These are phyloP conservation scores for Massariosphaeria phaeospora DNA, from an alignment of 495 filamentous ascomycete genomes.

Conservation along the genomic window DNA sequence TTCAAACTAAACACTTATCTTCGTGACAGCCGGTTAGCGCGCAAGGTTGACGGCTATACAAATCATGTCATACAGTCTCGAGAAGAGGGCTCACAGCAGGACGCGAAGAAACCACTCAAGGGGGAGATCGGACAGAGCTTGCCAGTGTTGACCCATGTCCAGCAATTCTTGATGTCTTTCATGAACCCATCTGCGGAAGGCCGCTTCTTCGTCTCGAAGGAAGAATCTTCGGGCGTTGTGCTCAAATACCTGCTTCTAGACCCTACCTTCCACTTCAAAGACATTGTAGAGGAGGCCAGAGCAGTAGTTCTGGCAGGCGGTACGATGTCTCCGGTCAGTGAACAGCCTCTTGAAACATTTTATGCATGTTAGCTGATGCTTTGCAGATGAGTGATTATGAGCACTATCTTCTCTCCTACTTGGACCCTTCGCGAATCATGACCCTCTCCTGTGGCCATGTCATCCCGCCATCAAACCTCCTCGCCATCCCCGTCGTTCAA, in stretches of 20 bases:
- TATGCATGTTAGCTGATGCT: conserved; percentile 9
- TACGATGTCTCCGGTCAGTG: conserved; percentile 81
- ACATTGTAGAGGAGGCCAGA: conserved; percentile 78
- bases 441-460: conserved; percentile 94
- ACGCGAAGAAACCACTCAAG: conserved; percentile 24
- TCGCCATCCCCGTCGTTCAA: conserved; percentile 59
- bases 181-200: conserved; percentile 89
- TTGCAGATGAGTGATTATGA: conserved; percentile 75
- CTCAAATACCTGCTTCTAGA: conserved; percentile 91
- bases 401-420: conserved; percentile 75
- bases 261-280: conserved; percentile 83
- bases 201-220: conserved; percentile 70
- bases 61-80: conserved; percentile 52
- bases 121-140: conserved; percentile 42
- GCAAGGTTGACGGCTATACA: conserved; percentile 87
- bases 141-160: conserved; percentile 76
- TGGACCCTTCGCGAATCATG: conserved; percentile 57
- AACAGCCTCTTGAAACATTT: not conserved
- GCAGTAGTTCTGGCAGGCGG: conserved; percentile 90
- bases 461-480: conserved; percentile 74
- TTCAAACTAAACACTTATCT: conserved; percentile 83
- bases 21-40: conserved; percentile 85
- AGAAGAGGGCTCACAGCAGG: conserved; percentile 25
- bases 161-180: conserved; percentile 74
- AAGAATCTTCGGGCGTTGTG: conserved; percentile 48